Percentiles rank a stretch among this genome's conserved stretches.
Evolutionary conservation across 2,329 filamentous ascomycete species (phyloP).

Genomic region (Aspergillus uvarum): DNA sequence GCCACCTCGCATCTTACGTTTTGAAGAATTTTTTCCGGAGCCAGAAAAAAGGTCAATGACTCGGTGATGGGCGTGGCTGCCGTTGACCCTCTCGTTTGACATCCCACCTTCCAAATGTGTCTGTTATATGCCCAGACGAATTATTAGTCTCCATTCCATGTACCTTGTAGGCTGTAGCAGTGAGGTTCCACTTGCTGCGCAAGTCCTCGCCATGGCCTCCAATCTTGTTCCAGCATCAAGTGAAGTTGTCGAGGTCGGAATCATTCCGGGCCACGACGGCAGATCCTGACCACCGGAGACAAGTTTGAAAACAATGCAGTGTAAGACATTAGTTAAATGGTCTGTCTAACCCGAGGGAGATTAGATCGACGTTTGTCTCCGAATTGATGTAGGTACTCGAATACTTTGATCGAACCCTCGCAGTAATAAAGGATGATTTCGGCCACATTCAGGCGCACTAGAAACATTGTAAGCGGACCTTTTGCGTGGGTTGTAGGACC

Average conservation of each 20-base stretch:
- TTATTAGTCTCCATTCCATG: background rate
- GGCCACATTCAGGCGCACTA: background rate
- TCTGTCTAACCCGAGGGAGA: background rate
- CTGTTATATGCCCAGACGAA: background rate
- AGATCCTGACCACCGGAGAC: background rate
- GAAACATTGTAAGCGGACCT: too few relatives aligned
- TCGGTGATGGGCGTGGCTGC: background rate
- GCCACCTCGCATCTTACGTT: too few relatives aligned
- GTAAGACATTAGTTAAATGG: background rate
- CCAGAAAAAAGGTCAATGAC: background rate
- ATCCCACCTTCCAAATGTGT: background rate
- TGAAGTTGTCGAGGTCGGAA: background rate
- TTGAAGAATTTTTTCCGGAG: background rate
- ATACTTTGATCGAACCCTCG: background rate
- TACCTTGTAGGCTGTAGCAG: too few relatives aligned
- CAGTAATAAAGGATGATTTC: background rate
- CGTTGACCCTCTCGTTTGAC: background rate
- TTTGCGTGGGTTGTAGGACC: background rate
- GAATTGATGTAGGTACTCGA: background rate
- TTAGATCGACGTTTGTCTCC: background rate
- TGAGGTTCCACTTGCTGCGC: background rate
- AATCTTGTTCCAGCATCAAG: background rate
- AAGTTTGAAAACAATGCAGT: background rate
- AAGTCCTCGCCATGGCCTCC: background rate
- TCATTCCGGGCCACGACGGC: background rate